Evolutionary conservation across 2,329 filamentous ascomycete genomes (phyloP), one percentile per base, ranked within the genome.

Genomic region (Trichoderma sp.): DNA sequence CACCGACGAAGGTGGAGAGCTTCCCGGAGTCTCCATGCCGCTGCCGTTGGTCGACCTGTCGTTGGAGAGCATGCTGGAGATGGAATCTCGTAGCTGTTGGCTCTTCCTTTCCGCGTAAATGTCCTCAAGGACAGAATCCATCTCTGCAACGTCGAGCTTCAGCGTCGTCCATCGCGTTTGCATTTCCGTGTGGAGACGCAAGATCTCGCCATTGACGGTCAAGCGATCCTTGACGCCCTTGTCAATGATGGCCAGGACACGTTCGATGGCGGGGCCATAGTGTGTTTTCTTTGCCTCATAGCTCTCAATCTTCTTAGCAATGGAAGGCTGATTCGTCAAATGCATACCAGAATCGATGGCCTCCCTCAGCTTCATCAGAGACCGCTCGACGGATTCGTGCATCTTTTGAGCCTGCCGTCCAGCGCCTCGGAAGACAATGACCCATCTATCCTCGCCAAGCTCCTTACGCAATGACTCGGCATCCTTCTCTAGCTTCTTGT

Each of bases 261-360:
- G 89, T 79, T 96, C 93, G 79, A 99, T 97, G 2, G 96, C 95
- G 11, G 95, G 93, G 1, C 94, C 92, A 78, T 98, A 99, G 80
- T 98, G 95, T 72, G 90, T 90, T 81, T 95, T 97, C 85, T 98
- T 99, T 57, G 93, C 93, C 79, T 98, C 95, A 80, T 97, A 99
- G 76, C 88, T 97, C 80, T 97, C 94, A 56, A 97, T 90, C 81
- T 94, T 95, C 83, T 96, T 97, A 73, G 86, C 85, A 82, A 96
- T 87, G 2, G 86, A 85, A 6, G 90, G 84, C 26, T 90, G 89
- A 77, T 92, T 93, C 14, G 91, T 92, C 72, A 94, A 82, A 74
- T 96, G 92, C 77, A 92, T 86, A 8, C 91, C 91, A 12, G 89
- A 86, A 72, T 97, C 93, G 18, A 97, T 85, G 4, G 90, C 91